Evolutionary conservation across 1,284 basidiomycete species (phyloP).

Genomic region (Neonothopanus nambi): DNA sequence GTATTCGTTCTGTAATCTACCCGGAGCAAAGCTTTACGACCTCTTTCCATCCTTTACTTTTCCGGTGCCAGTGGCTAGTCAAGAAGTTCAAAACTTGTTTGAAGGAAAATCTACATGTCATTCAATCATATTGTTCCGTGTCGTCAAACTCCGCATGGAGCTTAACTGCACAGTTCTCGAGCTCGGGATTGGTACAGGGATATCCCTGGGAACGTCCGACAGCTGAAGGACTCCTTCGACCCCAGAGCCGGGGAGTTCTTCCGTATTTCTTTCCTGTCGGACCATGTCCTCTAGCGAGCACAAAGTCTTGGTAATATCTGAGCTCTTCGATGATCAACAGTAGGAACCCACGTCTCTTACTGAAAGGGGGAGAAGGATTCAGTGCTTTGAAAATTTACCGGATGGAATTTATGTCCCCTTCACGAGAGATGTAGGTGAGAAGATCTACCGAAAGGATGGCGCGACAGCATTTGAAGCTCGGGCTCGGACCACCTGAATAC

Average conservation of each 20-base stretch:
- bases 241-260: slow-evolving; percentile 25
- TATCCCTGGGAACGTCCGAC: slow-evolving; percentile 27
- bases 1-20: no score
- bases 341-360: slow-evolving; percentile 16
- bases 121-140: slow-evolving; percentile 29
- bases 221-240: slow-evolving; percentile 26
- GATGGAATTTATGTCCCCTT: slow-evolving; percentile 30
- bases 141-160: slow-evolving; percentile 28
- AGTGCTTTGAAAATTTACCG: slow-evolving; percentile 31
- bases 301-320: slow-evolving; percentile 22
- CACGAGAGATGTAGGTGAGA: slow-evolving; percentile 16
- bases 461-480: slow-evolving; percentile 24
- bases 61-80: no score
- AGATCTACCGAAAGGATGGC: slow-evolving; percentile 22
- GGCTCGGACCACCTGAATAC: slow-evolving; percentile 17
- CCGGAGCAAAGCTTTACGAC: no score
- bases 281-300: slow-evolving; percentile 27
- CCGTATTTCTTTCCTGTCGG: slow-evolving; percentile 29
- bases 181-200: slow-evolving; percentile 30
- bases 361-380: slow-evolving; percentile 21
- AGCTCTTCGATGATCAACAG: background rate
- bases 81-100: no score
- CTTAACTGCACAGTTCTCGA: slow-evolving; percentile 21
- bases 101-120: slow-evolving; percentile 29
- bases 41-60: no score